Percentiles rank a stretch among this genome's conserved stretches.
Conservation (phyloP, 2,329 filamentous ascomycete species). For the Colletotrichum sp. region DNA sequence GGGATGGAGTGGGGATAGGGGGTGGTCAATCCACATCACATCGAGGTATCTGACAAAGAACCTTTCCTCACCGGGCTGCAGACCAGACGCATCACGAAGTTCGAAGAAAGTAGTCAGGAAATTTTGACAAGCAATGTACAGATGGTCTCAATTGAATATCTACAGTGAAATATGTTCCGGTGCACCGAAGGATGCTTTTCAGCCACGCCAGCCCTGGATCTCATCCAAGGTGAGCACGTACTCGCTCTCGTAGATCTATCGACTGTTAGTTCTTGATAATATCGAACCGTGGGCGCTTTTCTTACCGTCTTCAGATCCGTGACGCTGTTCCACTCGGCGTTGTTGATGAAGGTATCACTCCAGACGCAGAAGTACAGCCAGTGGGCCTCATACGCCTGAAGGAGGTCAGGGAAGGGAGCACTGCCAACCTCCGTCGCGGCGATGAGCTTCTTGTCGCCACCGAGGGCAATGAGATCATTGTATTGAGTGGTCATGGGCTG, state of each 20-base stretch:
- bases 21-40: not conserved
- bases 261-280: not conserved
- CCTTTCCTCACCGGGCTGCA: not conserved
- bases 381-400: slow-evolving; percentile 49
- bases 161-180: not conserved
- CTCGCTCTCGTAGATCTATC: slow-evolving; percentile 34
- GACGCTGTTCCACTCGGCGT: slow-evolving; percentile 43
- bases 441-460: slow-evolving; percentile 51
- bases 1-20: not conserved
- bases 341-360: slow-evolving; percentile 48
- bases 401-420: slow-evolving; percentile 44
- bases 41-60: not conserved
- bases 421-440: slow-evolving; percentile 52
- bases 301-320: slow-evolving; percentile 41
- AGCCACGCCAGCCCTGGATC: slow-evolving; percentile 35
- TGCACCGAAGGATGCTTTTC: not conserved
- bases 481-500: slow-evolving; percentile 48
- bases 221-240: slow-evolving; percentile 39
- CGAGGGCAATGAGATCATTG: slow-evolving; percentile 46
- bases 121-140: not conserved
- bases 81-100: not conserved
- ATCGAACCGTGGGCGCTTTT: fast-evolving
- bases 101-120: not conserved
- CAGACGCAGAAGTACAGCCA: slow-evolving; percentile 55
- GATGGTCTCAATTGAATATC: not conserved